phyloP scores from a whole-genome alignment of 805 yeast genomes.

The Peterozyma toletana region DNA sequence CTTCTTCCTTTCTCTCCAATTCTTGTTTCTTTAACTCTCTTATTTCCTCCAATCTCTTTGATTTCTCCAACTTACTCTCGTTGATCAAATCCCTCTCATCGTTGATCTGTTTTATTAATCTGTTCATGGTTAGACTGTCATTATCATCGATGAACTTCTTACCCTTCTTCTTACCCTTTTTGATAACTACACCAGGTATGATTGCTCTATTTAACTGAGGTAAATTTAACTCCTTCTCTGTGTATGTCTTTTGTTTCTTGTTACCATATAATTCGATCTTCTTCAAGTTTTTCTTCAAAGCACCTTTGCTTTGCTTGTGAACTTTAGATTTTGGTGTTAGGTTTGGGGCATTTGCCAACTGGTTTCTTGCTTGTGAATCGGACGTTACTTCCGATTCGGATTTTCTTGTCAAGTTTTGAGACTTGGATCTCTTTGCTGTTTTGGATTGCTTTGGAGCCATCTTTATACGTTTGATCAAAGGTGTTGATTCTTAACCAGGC shows the following conservation, averaged over 20 bases:
- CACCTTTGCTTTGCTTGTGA: conserved; percentile 38
- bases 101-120: conserved; percentile 75
- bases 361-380: conserved; percentile 65
- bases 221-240: conserved; percentile 72
- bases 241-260: conserved; percentile 46
- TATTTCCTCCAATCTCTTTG: conserved; percentile 82
- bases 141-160: conserved; percentile 71
- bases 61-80: conserved; percentile 86
- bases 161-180: conserved; percentile 78
- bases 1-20: conserved; percentile 75
- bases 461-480: not conserved
- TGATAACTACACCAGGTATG: conserved; percentile 72
- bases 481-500: too few species aligned
- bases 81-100: conserved; percentile 71
- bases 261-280: conserved; percentile 63
- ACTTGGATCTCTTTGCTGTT: conserved; percentile 47
- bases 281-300: conserved; percentile 61
- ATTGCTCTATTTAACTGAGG: conserved; percentile 80
- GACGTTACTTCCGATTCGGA: conserved; percentile 60
- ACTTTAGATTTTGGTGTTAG: conserved; percentile 51
- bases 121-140: conserved; percentile 52
- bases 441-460: conserved; percentile 59
- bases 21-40: conserved; percentile 83
- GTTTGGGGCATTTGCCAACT: conserved; percentile 50
- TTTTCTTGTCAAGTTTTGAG: conserved; percentile 46